Evolutionary conservation across 139 green algal species (phyloP).

Genomic region (Volvox africanus): DNA sequence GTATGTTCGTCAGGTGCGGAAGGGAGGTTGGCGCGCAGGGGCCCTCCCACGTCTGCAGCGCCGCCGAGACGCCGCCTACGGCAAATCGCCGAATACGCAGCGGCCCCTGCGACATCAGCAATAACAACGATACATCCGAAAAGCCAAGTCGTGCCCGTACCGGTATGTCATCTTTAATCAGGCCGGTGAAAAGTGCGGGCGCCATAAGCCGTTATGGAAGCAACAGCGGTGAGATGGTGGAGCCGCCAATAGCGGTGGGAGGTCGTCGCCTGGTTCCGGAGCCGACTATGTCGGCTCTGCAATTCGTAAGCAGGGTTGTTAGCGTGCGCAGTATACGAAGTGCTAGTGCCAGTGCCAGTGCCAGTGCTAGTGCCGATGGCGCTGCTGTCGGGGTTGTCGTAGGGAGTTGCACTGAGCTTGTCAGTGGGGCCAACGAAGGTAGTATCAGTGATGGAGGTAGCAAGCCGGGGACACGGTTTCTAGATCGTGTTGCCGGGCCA

Average conservation of each 20-base stretch:
- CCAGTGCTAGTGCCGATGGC: too few species aligned
- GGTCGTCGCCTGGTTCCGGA: constrained; percentile 9
- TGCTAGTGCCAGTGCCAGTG: neutral
- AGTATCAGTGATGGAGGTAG: too few species aligned
- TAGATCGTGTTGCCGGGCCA: too few species aligned
- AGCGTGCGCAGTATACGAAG: neutral
- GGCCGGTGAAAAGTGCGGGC: too few species aligned
- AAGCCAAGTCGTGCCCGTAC: too few species aligned
- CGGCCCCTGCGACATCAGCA: neutral
- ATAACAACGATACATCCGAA: neutral
- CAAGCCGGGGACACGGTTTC: too few species aligned
- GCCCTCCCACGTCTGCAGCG: neutral
- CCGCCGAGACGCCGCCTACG: neutral
- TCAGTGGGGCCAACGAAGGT: too few species aligned
- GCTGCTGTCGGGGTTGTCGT: too few species aligned
- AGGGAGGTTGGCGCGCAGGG: neutral
- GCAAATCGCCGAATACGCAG: neutral
- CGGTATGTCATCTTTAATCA: too few species aligned
- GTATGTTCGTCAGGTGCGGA: too few species aligned
- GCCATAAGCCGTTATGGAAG: neutral
- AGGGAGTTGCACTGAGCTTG: too few species aligned
- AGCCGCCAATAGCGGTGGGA: neutral
- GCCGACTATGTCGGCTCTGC: neutral
- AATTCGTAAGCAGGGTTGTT: neutral
- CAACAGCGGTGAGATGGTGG: neutral